Conservation (phyloP, 208 protist species). For the Leishmania tarentolae region DNA sequence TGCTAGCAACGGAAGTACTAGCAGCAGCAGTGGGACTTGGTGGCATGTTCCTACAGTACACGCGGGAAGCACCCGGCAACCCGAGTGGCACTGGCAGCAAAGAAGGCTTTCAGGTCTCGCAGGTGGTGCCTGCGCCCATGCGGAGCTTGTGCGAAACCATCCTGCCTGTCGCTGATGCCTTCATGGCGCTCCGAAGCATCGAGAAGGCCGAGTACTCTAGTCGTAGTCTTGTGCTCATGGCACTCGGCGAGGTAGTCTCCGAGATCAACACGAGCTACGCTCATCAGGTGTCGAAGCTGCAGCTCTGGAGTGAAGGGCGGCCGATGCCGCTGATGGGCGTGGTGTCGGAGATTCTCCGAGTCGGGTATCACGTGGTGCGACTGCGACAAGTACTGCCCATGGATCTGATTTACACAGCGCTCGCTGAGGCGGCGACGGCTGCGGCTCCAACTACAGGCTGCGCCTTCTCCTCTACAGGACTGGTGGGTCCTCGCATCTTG, state of each 20-base stretch:
- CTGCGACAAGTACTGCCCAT: slow-evolving; percentile 83
- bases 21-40: slow-evolving; percentile 68
- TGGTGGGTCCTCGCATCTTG: slow-evolving; percentile 70
- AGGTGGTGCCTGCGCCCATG: slow-evolving; percentile 66
- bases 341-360: slow-evolving; percentile 79
- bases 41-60: slow-evolving; percentile 43
- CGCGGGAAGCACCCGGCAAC: not conserved
- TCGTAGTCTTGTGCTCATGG: slow-evolving; percentile 82
- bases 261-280: slow-evolving; percentile 87
- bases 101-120: slow-evolving; percentile 59
- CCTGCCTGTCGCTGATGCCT: slow-evolving; percentile 81
- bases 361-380: slow-evolving; percentile 82
- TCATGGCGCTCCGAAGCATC: slow-evolving; percentile 64
- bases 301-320: slow-evolving; percentile 55
- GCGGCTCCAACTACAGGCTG: not conserved
- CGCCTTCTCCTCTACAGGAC: slow-evolving; percentile 17
- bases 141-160: slow-evolving; percentile 69
- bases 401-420: slow-evolving; percentile 50
- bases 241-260: slow-evolving; percentile 79
- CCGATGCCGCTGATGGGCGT: slow-evolving; percentile 86
- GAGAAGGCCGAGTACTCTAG: slow-evolving; percentile 71
- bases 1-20: slow-evolving; percentile 69
- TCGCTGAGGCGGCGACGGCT: slow-evolving; percentile 27
- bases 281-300: slow-evolving; percentile 70
- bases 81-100: not conserved